Evolutionary conservation across 352 stramenopile genomes (phyloP).

Genomic region (Phytophthora cactorum): DNA sequence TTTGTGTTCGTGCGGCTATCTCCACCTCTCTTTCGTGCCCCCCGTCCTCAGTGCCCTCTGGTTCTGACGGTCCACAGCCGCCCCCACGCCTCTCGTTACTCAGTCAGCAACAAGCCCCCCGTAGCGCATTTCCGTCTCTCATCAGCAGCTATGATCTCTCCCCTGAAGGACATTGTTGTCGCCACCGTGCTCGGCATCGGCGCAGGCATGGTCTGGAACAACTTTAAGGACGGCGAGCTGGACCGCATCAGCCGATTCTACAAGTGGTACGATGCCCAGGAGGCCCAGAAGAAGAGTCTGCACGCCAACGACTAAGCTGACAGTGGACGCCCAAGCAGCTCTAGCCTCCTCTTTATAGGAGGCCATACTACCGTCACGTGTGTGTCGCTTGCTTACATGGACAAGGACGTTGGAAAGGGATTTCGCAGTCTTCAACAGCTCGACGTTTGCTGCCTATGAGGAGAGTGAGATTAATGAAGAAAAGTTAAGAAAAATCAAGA

Average conservation of each 20-base stretch:
- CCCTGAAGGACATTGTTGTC: constrained; percentile 84
- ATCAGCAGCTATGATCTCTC: constrained; percentile 63
- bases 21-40: constrained; percentile 3
- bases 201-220: constrained; percentile 64
- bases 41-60: constrained; percentile 15
- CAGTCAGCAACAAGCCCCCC: constrained; percentile 34
- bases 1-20: constrained; percentile 5
- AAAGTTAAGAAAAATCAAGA: constrained; percentile 32
- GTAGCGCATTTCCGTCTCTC: constrained; percentile 24
- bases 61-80: constrained; percentile 31
- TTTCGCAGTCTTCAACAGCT: neutral
- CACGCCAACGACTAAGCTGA: constrained; percentile 45
- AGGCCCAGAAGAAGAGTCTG: constrained; percentile 64
- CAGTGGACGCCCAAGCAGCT: neutral
- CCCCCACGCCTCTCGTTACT: constrained; percentile 23
- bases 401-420: constrained; percentile 1
- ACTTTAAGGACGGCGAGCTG: constrained; percentile 71
- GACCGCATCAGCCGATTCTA: constrained; percentile 83
- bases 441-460: neutral
- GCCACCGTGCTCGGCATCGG: constrained; percentile 68
- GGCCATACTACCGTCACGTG: neutral
- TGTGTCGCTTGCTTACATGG: constrained; percentile 7
- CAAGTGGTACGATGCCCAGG: constrained; percentile 80
- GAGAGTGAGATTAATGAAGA: constrained; percentile 31
- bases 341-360: neutral